Conservation (phyloP, 345 rosid genomes). For the Gossypium herbaceum region DNA sequence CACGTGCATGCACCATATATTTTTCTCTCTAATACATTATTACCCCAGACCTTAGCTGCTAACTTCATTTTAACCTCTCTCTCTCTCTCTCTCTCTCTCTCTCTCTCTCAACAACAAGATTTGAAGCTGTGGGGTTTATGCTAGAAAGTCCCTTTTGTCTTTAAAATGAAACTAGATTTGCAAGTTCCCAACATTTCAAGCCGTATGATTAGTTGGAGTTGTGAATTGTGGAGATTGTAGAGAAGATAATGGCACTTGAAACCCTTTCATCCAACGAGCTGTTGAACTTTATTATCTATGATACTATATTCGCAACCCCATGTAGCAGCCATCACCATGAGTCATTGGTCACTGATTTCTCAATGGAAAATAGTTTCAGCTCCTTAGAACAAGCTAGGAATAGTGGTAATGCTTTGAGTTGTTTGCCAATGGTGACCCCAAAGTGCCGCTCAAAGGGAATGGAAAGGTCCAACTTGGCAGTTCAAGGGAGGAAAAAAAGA, state of each 20-base stretch:
- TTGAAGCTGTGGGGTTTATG: not conserved
- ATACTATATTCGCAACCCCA: conserved; percentile 59
- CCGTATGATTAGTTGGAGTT: not conserved
- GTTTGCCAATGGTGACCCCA: conserved; percentile 2
- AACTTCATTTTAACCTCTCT: not conserved
- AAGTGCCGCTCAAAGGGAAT: not conserved
- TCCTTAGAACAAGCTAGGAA: conserved; percentile 19
- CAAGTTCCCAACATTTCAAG: not conserved
- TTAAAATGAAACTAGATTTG: conserved; percentile 8
- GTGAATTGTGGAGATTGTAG: not conserved
- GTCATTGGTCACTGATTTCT: conserved; percentile 17
- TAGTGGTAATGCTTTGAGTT: conserved; percentile 19
- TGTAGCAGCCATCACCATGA: conserved; percentile 31
- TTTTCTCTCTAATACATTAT: conserved; percentile 7
- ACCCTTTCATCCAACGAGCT: conserved; percentile 66
- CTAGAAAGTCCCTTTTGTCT: not conserved
- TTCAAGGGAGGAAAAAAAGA: conserved; percentile 60
- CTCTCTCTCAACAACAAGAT: conserved; percentile 1
- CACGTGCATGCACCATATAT: conserved; percentile 38
- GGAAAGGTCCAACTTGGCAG: conserved; percentile 25
- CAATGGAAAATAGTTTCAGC: conserved; percentile 15
- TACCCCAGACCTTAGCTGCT: not conserved
- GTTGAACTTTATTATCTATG: conserved; percentile 57
- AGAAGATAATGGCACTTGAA: conserved; percentile 45
- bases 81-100: not conserved